phyloP scores from a whole-genome alignment of 306 rosid genomes.

The Chamaecrista fasciculata region DNA sequence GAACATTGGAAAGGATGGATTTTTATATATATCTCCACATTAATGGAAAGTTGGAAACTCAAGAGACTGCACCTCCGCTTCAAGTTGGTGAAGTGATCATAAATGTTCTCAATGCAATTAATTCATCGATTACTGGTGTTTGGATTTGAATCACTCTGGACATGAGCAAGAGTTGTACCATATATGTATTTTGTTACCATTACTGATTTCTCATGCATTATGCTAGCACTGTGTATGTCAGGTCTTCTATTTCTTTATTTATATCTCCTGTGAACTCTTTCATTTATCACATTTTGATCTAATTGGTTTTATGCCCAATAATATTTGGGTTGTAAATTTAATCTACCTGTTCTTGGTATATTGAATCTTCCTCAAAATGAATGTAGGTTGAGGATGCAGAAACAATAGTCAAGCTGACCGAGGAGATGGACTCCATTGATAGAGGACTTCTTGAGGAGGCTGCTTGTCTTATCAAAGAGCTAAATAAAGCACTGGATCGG shows the following conservation, averaged over 20 bases:
- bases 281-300: neutral
- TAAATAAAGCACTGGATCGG: conserved; percentile 75
- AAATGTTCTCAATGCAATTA: neutral
- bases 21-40: neutral
- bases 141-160: neutral
- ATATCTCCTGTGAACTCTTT: neutral
- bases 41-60: neutral
- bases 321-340: too few relatives aligned
- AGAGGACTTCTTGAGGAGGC: conserved; percentile 87
- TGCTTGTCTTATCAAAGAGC: conserved; percentile 63
- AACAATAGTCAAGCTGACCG: conserved; percentile 81
- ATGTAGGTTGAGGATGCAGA: conserved; percentile 92
- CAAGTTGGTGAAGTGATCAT: neutral
- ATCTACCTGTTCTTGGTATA: conserved; percentile 4
- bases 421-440: conserved; percentile 85
- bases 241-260: neutral
- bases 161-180: neutral
- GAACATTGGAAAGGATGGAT: neutral
- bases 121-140: neutral
- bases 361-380: conserved; percentile 14
- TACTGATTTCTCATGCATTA: neutral
- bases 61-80: neutral
- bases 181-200: conserved; percentile 5
- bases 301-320: neutral
- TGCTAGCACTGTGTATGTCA: neutral